Base-by-base conservation (phyloP, 164 flowering plant species). In the Vitis labrusca region DNA sequence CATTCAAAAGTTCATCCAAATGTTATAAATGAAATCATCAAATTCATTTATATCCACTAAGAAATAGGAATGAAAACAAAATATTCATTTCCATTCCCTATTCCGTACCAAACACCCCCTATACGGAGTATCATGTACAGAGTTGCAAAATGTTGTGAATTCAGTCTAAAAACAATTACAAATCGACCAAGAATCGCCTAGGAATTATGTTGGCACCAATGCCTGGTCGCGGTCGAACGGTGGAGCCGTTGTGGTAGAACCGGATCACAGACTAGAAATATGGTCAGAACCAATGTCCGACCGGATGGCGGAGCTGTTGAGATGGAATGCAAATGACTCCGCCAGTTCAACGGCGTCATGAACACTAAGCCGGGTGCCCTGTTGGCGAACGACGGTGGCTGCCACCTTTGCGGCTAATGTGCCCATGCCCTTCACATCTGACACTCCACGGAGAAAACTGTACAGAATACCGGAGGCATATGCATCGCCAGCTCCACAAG, bases 401-500 rank as follows among this genome's bases (percentile, higher is more conserved):
- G 98, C 98, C 63, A 90, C 89, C 78, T 80, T 88, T 64, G 99
- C 81, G 3, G 98, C 99, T 59, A 92, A 72, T 13, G 82, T 32
- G 48, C 99, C 98, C 85, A 95, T 88, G 19, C 87, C 88, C 76
- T 85, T 90, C 71, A 90, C 68, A 77, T 95, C 93, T 7, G 92
- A 86, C 2, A 75, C 85, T 2, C 98, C 97, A 10, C 85, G 76
- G 48, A 91, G 74, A 66, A 95, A 73, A 59, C 96, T 87, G 50
- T 91, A 95, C 56, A 95, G 65, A 61, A 95, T 82, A 59, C 99
- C 99, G 8, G 98, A 88, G 10, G 99, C 99, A 71, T 95, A 95
- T 19, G 98, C 97, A 80, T 95, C 99, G 3, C 99, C 99, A 17
- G 99, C 99, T 7, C 99, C 99, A 75, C 97, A 92, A 27, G 98